A percentile compares a stretch with the other conserved stretches of the same genome.
These are phyloP conservation scores for Nicotiana benthamiana DNA, from an alignment of 257 asterid genomes.

Conservation along the genomic window DNA sequence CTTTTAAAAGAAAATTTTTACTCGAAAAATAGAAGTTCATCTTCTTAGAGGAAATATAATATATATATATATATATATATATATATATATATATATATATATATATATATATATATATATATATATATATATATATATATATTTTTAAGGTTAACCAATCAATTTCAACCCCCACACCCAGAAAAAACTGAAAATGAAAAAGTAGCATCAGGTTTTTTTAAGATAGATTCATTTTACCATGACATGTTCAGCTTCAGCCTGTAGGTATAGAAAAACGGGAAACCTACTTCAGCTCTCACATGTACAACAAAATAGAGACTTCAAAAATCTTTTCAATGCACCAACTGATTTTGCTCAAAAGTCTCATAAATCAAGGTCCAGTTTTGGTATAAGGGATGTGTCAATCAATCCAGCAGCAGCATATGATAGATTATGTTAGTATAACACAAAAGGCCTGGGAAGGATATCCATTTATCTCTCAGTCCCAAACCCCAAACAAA, in stretches of 20 bases:
- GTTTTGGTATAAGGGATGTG: neutral
- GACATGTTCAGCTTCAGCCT: neutral
- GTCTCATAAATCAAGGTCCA: neutral
- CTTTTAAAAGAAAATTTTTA: neutral
- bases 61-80: neutral
- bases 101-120: too few species aligned
- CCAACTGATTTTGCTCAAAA: neutral
- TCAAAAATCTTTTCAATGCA: neutral
- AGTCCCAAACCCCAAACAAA: neutral
- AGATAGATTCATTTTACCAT: neutral
- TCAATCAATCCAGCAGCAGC: neutral
- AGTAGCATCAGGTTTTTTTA: neutral
- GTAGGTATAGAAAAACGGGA: neutral
- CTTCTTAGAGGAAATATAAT: neutral
- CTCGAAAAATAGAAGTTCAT: neutral
- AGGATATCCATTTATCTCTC: neutral
- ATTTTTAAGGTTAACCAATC: neutral
- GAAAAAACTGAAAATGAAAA: neutral
- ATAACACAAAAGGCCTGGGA: neutral
- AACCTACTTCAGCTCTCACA: neutral
- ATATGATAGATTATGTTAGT: neutral
- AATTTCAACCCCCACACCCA: neutral
- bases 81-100: too few species aligned
- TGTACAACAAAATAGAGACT: neutral
- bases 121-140: neutral